Conservation (phyloP, 257 asterid species). For the Dorcoceras hygrometricum region DNA sequence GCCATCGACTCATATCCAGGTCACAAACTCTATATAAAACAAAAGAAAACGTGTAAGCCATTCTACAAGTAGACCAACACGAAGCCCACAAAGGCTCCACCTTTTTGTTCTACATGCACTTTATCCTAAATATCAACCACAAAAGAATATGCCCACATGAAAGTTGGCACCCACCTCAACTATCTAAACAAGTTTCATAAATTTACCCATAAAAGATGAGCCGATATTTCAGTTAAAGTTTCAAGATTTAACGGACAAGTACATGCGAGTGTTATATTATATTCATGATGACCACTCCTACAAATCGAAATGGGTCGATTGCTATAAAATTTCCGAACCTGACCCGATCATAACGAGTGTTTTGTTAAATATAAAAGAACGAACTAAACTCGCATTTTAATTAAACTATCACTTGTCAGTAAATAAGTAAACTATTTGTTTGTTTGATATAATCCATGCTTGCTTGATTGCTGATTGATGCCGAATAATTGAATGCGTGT, state of each 20-base stretch:
- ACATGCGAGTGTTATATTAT: slow-evolving; percentile 25
- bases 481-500: slow-evolving; percentile 26
- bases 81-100: slow-evolving; percentile 25
- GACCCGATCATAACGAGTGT: too few species aligned
- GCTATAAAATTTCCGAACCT: too few species aligned
- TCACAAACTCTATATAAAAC: background rate
- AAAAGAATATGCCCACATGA: background rate
- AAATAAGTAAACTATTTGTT: too few species aligned
- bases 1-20: slow-evolving; percentile 2
- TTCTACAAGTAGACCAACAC: slow-evolving; percentile 4
- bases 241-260: background rate
- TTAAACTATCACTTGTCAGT: too few species aligned
- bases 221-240: slow-evolving; percentile 5
- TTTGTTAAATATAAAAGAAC: too few species aligned
- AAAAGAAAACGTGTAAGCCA: background rate
- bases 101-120: slow-evolving; percentile 21
- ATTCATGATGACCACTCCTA: slow-evolving; percentile 15
- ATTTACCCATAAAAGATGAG: slow-evolving; percentile 14
- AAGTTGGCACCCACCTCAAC: slow-evolving; percentile 5
- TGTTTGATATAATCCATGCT: too few species aligned
- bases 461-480: background rate
- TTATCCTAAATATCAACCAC: slow-evolving; percentile 25
- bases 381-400: too few species aligned
- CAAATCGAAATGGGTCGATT: too few species aligned
- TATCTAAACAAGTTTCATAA: slow-evolving; percentile 26